These are phyloP conservation scores for Botrytis galanthina DNA, from an alignment of 2,329 filamentous ascomycete genomes.

Conservation along the genomic window DNA sequence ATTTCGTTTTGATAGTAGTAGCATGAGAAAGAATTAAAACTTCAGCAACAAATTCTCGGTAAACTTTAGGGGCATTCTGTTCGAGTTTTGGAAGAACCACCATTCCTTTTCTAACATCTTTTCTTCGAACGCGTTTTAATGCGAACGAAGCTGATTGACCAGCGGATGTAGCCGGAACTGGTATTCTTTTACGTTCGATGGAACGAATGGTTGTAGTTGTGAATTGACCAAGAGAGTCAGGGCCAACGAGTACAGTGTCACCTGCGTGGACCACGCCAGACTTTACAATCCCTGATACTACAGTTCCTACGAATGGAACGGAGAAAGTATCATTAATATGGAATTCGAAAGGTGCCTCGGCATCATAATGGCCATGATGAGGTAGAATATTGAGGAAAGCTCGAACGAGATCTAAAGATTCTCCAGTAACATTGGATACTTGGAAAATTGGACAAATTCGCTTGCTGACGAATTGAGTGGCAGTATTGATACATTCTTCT, in stretches of 20 bases:
- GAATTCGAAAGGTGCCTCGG: constrained; percentile 86
- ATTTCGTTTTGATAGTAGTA: constrained; percentile 94
- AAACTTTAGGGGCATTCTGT: constrained; percentile 66
- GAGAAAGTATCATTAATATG: constrained; percentile 97
- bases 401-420: constrained; percentile 85
- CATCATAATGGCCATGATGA: constrained; percentile 89
- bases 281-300: constrained; percentile 92
- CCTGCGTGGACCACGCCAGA: constrained; percentile 83
- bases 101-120: constrained; percentile 97
- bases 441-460: constrained; percentile 97
- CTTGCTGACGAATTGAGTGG: constrained; percentile 91
- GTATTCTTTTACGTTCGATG: constrained; percentile 91
- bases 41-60: constrained; percentile 77
- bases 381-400: constrained; percentile 94
- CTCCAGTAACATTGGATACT: constrained; percentile 94
- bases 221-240: constrained; percentile 88
- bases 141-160: constrained; percentile 94
- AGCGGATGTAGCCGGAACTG: constrained; percentile 81
- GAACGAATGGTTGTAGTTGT: constrained; percentile 81
- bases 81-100: constrained; percentile 86
- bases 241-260: constrained; percentile 85
- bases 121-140: constrained; percentile 79
- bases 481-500: constrained; percentile 91
- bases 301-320: constrained; percentile 93
- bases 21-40: constrained; percentile 94